Conservation (phyloP, 1,284 basidiomycete genomes). For the Fomitiporia mediterranea region DNA sequence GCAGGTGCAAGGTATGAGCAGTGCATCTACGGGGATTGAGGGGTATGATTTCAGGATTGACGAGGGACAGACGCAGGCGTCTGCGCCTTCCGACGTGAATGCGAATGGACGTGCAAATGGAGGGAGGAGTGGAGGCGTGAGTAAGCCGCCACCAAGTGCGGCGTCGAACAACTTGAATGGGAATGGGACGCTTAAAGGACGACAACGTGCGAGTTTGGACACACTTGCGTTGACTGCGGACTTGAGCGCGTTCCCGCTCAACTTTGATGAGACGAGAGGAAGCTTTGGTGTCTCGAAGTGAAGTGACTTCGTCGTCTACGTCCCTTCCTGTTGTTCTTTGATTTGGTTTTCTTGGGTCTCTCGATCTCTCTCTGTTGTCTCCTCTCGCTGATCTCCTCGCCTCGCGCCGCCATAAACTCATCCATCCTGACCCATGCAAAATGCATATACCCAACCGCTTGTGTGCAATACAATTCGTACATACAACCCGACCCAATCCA, state of each 20-base stretch:
- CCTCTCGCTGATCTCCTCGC: conserved; percentile 1
- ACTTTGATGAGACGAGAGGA: conserved; percentile 39
- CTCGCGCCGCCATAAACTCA: too few species aligned
- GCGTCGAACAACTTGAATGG: conserved; percentile 13
- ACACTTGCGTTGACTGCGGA: conserved; percentile 77
- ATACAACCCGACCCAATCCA: too few species aligned
- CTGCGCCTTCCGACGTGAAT: conserved; percentile 19
- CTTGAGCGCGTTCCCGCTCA: conserved; percentile 72
- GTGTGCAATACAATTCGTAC: too few species aligned
- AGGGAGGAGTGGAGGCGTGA: background rate
- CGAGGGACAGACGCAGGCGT: conserved; percentile 25
- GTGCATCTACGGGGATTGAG: conserved; percentile 61
- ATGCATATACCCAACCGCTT: too few species aligned
- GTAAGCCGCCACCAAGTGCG: conserved; percentile 15
- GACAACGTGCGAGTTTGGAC: conserved; percentile 73
- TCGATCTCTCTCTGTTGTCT: conserved; percentile 5
- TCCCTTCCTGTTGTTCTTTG: too few species aligned
- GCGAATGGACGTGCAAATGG: background rate
- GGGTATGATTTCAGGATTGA: conserved; percentile 80
- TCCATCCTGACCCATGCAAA: too few species aligned
- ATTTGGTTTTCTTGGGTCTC: too few species aligned
- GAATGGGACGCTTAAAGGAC: conserved; percentile 30
- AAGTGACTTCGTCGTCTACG: background rate
- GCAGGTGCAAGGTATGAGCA: conserved; percentile 59
- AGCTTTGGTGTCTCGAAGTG: conserved; percentile 18